These are phyloP conservation scores for Boletellus dicymbophilus DNA, from an alignment of 1,284 basidiomycete species.

Conservation along the genomic window DNA sequence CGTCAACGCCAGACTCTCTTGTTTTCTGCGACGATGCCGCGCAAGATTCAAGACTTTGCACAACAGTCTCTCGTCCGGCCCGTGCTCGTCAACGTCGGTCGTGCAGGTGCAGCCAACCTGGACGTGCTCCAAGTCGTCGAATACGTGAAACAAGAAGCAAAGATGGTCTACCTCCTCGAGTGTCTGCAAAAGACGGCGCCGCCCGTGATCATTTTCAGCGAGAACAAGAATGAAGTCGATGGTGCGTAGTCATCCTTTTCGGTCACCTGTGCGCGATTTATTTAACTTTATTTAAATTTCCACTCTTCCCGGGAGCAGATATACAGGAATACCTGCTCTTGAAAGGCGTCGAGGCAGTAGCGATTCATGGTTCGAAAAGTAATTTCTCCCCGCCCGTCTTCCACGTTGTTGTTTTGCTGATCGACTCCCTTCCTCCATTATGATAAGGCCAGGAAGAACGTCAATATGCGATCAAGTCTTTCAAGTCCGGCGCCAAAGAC, in stretches of 20 bases:
- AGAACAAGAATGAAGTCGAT: conserved; percentile 99
- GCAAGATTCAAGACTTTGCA: conserved; percentile 98
- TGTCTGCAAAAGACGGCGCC: conserved; percentile 98
- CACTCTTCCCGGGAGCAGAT: conserved; percentile 67
- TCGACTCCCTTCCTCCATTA: neutral
- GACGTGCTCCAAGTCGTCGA: conserved; percentile 98
- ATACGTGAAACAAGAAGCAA: conserved; percentile 98
- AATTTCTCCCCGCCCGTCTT: conserved; percentile 28
- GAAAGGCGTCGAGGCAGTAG: conserved; percentile 98
- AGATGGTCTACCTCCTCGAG: conserved; percentile 98
- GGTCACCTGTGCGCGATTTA: neutral
- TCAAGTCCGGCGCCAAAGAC: conserved; percentile 96
- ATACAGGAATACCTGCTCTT: conserved; percentile 97
- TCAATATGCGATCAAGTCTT: conserved; percentile 97
- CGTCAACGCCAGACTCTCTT: conserved; percentile 96
- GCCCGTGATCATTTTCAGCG: conserved; percentile 97
- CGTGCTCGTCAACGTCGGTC: conserved; percentile 95
- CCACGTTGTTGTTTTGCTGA: neutral
- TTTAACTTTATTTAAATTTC: too few relatives aligned
- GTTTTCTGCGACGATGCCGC: conserved; percentile 99
- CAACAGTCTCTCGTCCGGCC: conserved; percentile 93
- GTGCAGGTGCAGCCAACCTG: conserved; percentile 96
- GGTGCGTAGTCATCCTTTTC: conserved; percentile 46
- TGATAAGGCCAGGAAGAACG: conserved; percentile 95
- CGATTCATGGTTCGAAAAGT: conserved; percentile 98